These are phyloP conservation scores for Teunomyces atbi DNA, from an alignment of 805 yeast species.

Conservation along the genomic window DNA sequence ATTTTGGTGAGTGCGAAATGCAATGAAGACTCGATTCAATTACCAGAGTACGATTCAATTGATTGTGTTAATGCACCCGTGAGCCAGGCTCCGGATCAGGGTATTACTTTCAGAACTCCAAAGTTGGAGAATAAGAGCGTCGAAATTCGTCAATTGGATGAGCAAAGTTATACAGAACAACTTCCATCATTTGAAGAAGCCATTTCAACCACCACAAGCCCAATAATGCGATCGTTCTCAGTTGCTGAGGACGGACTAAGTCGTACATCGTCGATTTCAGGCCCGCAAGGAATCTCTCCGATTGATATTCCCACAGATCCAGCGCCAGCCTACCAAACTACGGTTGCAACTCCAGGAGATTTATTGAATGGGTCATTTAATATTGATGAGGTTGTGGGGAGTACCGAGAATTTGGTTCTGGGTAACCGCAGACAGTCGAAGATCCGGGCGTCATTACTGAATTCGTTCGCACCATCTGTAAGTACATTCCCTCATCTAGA, in stretches of 20 bases:
- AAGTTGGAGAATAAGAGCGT: constrained; percentile 32
- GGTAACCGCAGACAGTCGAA: constrained; percentile 16
- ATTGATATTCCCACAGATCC: constrained; percentile 22
- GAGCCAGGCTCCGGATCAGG: constrained; percentile 6
- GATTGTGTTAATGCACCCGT: constrained; percentile 1
- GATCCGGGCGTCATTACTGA: constrained; percentile 28
- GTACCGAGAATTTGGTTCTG: constrained; percentile 5
- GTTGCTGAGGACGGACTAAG: constrained; percentile 40
- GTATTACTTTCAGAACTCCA: constrained; percentile 39
- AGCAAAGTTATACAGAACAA: constrained; percentile 18
- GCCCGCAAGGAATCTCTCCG: not conserved
- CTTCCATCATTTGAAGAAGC: constrained; percentile 72
- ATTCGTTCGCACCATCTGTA: constrained; percentile 31
- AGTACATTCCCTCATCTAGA: not conserved
- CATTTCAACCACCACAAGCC: constrained; percentile 42
- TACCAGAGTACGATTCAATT: constrained; percentile 39
- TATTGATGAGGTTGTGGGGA: constrained; percentile 29
- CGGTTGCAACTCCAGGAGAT: constrained; percentile 5
- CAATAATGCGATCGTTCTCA: constrained; percentile 37
- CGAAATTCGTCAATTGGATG: constrained; percentile 27
- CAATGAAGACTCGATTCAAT: constrained; percentile 38
- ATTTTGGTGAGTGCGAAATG: constrained; percentile 44
- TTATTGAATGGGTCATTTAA: constrained; percentile 10
- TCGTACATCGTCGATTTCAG: constrained; percentile 27
- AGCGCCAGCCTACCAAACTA: constrained; percentile 33